These are phyloP conservation scores for Xanthoparmelia taractica DNA, from an alignment of 495 filamentous ascomycete genomes.

Conservation along the genomic window DNA sequence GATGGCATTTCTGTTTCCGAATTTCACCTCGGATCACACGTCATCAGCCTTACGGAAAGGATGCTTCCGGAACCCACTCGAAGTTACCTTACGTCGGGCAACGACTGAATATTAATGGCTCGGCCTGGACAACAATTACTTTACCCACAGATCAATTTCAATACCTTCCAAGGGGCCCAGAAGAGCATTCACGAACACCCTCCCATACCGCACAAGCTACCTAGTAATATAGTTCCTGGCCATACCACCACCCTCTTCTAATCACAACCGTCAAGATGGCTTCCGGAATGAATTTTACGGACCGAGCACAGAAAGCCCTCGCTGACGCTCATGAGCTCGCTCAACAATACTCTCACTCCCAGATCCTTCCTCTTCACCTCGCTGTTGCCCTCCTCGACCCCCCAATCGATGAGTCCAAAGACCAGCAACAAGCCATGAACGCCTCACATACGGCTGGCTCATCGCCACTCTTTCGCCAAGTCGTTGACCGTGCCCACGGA, in stretches of 20 bases:
- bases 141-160: too few species aligned
- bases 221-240: background rate
- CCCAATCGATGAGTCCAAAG: conserved; percentile 64
- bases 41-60: background rate
- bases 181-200: background rate
- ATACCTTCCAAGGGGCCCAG: too few species aligned
- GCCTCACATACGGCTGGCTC: conserved; percentile 49
- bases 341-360: conserved; percentile 80
- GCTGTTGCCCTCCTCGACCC: conserved; percentile 85
- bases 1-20: too few species aligned
- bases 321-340: conserved; percentile 77
- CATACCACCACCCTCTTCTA: background rate
- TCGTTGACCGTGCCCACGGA: conserved; percentile 87
- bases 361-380: conserved; percentile 81
- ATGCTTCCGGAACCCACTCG: background rate
- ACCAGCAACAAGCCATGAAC: conserved; percentile 56
- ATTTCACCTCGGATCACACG: too few species aligned
- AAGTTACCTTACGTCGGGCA: too few species aligned
- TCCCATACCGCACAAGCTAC: background rate
- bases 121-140: background rate
- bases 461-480: conserved; percentile 79
- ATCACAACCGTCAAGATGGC: conserved; percentile 41
- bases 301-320: conserved; percentile 79
- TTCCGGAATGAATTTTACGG: conserved; percentile 72
- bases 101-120: too few species aligned